phyloP scores from a whole-genome alignment of 2,329 filamentous ascomycete species.

The Dactylellina leptospora region DNA sequence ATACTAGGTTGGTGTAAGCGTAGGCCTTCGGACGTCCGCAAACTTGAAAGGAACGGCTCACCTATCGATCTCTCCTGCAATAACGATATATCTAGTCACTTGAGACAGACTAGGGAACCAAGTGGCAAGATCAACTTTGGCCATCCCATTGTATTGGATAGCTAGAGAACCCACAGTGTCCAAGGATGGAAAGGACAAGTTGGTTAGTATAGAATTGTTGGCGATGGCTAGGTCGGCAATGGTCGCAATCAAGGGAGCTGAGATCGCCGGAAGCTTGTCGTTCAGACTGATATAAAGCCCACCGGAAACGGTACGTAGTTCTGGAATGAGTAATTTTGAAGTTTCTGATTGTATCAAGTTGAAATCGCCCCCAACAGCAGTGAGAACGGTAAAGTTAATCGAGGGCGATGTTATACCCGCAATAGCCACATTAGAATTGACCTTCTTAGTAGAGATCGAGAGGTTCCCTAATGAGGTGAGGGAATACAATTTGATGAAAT shows the following conservation, averaged over 20 bases:
- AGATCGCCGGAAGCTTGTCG: neutral
- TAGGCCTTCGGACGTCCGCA: no score
- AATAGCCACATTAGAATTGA: constrained; percentile 4
- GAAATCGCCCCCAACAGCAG: constrained; percentile 12
- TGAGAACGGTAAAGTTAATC: neutral
- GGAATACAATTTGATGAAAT: constrained; percentile 6
- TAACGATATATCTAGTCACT: constrained; percentile 17
- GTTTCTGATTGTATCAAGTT: constrained; percentile 22
- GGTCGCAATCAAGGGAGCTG: neutral
- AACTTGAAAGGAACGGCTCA: neutral
- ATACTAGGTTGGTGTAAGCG: neutral
- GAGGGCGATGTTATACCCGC: constrained; percentile 12
- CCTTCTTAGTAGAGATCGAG: neutral
- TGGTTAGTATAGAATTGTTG: constrained; percentile 12
- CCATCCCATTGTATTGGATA: constrained; percentile 23
- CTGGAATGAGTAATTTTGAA: constrained; percentile 6
- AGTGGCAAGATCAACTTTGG: constrained; percentile 7
- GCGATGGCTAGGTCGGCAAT: constrained; percentile 22
- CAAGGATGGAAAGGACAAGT: constrained; percentile 8
- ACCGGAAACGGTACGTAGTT: constrained; percentile 4
- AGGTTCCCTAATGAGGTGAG: constrained; percentile 3
- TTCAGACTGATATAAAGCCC: constrained; percentile 17
- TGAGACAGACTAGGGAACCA: constrained; percentile 27
- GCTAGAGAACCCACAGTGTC: constrained; percentile 2
- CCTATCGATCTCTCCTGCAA: constrained; percentile 20